These are phyloP conservation scores for Fusarium sp. DNA, from an alignment of 2,329 filamentous ascomycete genomes.

Conservation along the genomic window DNA sequence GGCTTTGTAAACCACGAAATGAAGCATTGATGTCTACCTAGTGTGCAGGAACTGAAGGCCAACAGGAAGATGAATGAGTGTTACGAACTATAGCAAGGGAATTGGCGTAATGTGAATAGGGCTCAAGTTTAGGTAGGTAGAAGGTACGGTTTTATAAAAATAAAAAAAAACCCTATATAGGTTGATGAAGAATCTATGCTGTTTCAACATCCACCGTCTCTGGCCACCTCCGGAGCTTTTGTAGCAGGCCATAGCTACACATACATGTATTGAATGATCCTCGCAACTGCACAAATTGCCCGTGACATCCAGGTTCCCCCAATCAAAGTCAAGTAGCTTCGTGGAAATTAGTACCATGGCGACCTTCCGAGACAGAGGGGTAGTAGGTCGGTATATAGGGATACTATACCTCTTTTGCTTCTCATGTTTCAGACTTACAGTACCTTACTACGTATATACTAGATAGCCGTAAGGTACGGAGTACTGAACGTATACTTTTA, in stretches of 20 bases:
- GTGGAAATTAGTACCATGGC: too few relatives aligned
- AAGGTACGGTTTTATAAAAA: conserved; percentile 3
- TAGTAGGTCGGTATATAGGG: too few relatives aligned
- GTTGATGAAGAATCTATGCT: conserved; percentile 16
- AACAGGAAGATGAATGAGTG: conserved; percentile 14
- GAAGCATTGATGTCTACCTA: conserved; percentile 33
- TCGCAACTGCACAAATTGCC: too few relatives aligned
- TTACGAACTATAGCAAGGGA: conserved; percentile 20
- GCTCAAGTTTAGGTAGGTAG: conserved; percentile 14
- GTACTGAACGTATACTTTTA: too few relatives aligned
- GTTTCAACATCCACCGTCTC: background rate
- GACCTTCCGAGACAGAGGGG: too few relatives aligned
- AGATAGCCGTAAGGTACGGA: too few relatives aligned
- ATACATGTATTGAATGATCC: too few relatives aligned
- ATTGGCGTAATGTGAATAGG: conserved; percentile 32
- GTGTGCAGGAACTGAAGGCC: conserved; percentile 20
- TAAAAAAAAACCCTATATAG: conserved; percentile 12
- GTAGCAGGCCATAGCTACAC: background rate
- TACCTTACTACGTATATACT: too few relatives aligned
- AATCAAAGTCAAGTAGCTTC: too few relatives aligned
- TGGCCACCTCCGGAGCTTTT: background rate
- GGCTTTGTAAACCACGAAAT: conserved; percentile 35
- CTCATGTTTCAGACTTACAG: too few relatives aligned
- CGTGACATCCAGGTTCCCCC: too few relatives aligned
- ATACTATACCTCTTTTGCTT: too few relatives aligned